Evolutionary conservation across 2,329 filamentous ascomycete species (phyloP), one percentile per base, ranked within the genome.

Genomic region (Penicillium janthinellum): DNA sequence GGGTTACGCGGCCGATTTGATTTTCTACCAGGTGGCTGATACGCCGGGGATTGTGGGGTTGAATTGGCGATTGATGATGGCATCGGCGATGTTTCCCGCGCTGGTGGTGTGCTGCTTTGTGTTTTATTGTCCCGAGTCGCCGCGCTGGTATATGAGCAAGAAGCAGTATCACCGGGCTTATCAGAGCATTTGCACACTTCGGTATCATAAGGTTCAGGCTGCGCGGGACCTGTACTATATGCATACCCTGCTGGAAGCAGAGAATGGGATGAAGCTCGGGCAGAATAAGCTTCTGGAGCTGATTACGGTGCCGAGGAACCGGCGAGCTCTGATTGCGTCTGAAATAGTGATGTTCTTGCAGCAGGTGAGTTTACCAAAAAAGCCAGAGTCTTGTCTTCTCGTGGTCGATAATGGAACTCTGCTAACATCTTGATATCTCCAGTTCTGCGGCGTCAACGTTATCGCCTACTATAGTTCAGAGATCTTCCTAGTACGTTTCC

Each of bases 61-160:
- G 35, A 78, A 88, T 61, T 90, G 88, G 88, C 83, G 88, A 28
- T 76, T 90, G 42, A 89, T 89, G 86, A 83, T 91, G 77, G 86
- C 82, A 6, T 89, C 86, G 2, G 87, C 88, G 10, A 83, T 89
- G 72, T 78, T 88, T 14, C 86, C 85, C 0, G 84, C 86, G 15
- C 73, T 88, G 6, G 62, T 86, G 38, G 83, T 86, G 48, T 84
- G 83, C 68, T 73, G 70, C 39, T 77, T 86, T 34, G 86, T 90
- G 59, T 91, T 84, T 72, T 76, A 88, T 44, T 91, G 88, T 67
- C 84, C 86, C 0, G 77, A 80, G 58, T 81, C 78, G 0, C 79
- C 80, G 11, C 73, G 80, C 17, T 83, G 80, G 80, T 79, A 81
- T 54, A 79, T 81, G 69, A 77, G 73, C 41, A 75, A 79, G 60